These are phyloP conservation scores for Pleurotus djamor DNA, from an alignment of 768 basidiomycete species.

Conservation along the genomic window DNA sequence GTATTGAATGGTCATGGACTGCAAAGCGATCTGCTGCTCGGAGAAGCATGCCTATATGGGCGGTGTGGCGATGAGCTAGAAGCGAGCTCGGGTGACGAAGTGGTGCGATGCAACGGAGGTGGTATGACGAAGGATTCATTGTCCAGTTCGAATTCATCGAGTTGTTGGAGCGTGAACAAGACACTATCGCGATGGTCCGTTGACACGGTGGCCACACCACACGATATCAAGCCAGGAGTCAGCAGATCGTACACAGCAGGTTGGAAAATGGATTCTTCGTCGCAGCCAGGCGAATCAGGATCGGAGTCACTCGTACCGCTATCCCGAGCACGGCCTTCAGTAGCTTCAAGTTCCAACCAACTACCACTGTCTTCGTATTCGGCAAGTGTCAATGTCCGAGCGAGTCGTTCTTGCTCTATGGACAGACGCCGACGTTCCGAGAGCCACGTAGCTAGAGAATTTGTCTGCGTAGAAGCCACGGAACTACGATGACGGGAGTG, in stretches of 20 bases:
- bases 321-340: background rate
- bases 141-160: background rate
- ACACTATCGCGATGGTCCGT: slow-evolving; percentile 1
- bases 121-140: background rate
- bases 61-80: background rate
- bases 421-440: slow-evolving; percentile 30
- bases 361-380: slow-evolving; percentile 49
- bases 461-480: slow-evolving; percentile 19
- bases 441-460: slow-evolving; percentile 29
- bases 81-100: background rate
- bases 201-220: background rate
- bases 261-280: background rate
- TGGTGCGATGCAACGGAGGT: background rate
- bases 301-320: too few species aligned
- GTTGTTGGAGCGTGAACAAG: background rate
- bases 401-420: slow-evolving; percentile 20
- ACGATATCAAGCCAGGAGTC: background rate
- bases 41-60: background rate
- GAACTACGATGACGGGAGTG: slow-evolving; percentile 12
- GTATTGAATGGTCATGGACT: too few species aligned
- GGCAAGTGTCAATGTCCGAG: slow-evolving; percentile 35
- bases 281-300: too few species aligned
- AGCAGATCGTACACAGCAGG: background rate
- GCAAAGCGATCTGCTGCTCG: background rate
- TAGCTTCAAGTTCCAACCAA: slow-evolving; percentile 27